phyloP scores from a whole-genome alignment of 2,329 filamentous ascomycete genomes.

The Fusarium penzigii region DNA sequence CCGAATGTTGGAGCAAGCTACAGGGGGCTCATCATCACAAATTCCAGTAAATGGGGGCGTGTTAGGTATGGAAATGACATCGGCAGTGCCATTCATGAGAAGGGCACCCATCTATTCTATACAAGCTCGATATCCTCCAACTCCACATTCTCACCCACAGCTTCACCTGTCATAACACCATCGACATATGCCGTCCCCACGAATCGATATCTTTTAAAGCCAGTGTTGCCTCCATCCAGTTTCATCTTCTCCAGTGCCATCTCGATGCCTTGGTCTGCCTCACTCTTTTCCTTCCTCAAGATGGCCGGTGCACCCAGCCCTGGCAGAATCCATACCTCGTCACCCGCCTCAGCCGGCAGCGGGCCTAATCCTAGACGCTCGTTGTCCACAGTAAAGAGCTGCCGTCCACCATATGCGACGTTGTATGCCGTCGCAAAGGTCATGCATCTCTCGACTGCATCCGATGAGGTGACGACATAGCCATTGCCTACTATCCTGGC shows the following conservation, averaged over 20 bases:
- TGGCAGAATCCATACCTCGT: conserved; percentile 28
- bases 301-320: conserved; percentile 22
- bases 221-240: background rate
- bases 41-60: no score
- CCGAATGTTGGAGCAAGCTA: background rate
- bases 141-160: conserved; percentile 1
- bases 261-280: background rate
- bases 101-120: background rate
- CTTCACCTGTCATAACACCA: conserved; percentile 25
- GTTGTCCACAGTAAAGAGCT: conserved; percentile 22
- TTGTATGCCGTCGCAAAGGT: conserved; percentile 19
- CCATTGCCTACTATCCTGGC: conserved; percentile 21
- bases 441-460: conserved; percentile 16
- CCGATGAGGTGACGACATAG: conserved; percentile 10
- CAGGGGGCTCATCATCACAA: background rate
- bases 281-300: conserved; percentile 2
- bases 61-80: no score
- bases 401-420: conserved; percentile 22
- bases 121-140: conserved; percentile 12
- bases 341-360: conserved; percentile 10
- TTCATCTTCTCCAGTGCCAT: background rate
- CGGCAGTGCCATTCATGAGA: no score
- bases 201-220: conserved; percentile 14
- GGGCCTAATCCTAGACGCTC: conserved; percentile 20
- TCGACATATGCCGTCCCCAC: conserved; percentile 22